Evolutionary conservation across 2,329 filamentous ascomycete genomes (phyloP), one percentile per base, ranked within the genome.

Genomic region (Colletotrichum sidae): DNA sequence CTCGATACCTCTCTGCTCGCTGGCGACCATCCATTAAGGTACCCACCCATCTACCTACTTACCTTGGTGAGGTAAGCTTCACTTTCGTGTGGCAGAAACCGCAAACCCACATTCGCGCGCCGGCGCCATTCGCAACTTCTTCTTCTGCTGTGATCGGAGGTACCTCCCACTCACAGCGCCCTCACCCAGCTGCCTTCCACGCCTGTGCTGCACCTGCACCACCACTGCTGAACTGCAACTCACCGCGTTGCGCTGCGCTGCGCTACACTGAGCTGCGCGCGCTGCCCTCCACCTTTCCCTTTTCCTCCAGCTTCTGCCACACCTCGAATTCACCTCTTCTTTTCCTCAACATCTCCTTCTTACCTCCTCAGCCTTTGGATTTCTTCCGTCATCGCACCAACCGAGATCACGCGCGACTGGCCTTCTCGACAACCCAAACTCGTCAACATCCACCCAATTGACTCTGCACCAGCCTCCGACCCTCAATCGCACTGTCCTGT

Each of bases 231-330:
- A 25, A 25, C 25, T 25, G 25, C 25, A 25, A 45, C 60, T 58
- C 49, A 42, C 58, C 10, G 34, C 49, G n/a, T 35, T 49, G 49
- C 38, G 38, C 38, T 57, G 45, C 60, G 42, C 35, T 49, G 51
- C 46, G 46, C 38, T 52, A 17, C 58, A 51, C 44, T 56, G 53
- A 42, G 25, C 25, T 25, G 25, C 25, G 25, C 25, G 47, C 51
- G 52, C 58, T 58, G 59, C 62, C 57, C 62, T 55, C 58, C 58
- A 65, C 62, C 52, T 52, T 62, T 60, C 62, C 62, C 54, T 65
- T 65, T 65, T 55, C 62, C 45, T 65, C 62, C 62, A 65, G 62
- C 62, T 62, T 54, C 62, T 65, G 62, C 62, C 62, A 65, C 62
- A 65, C 62, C 54, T 65, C 45, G 52, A 65, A 53, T 65, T 62